These are phyloP conservation scores for Pythium phragmiticola DNA, from an alignment of 352 stramenopile genomes.

Conservation along the genomic window DNA sequence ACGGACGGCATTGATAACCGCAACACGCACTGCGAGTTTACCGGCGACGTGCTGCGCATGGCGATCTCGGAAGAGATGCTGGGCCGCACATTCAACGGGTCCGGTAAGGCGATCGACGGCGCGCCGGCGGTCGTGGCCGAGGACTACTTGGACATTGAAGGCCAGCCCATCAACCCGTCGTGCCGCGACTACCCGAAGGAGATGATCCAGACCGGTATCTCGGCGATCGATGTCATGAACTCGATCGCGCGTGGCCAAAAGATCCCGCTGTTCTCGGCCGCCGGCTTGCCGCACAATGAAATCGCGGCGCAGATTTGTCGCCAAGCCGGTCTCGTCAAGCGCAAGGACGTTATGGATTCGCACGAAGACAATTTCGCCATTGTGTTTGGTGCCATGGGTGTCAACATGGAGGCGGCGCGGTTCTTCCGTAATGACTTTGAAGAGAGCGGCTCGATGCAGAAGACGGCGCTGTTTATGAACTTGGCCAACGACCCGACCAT, in stretches of 20 bases:
- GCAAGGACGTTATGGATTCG: constrained; percentile 98
- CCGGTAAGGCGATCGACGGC: constrained; percentile 97
- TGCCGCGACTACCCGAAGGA: constrained; percentile 99
- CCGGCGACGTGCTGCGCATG: constrained; percentile 99
- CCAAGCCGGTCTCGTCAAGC: constrained; percentile 97
- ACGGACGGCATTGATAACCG: constrained; percentile 99
- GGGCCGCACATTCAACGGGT: constrained; percentile 96
- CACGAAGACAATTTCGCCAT: constrained; percentile 99
- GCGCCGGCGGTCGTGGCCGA: constrained; percentile 97
- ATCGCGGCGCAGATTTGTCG: constrained; percentile 99
- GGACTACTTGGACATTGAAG: constrained; percentile 99
- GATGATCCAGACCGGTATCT: constrained; percentile 99
- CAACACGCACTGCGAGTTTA: constrained; percentile 98
- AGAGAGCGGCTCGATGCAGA: constrained; percentile 97
- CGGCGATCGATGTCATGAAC: constrained; percentile 99
- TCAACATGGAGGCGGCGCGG: constrained; percentile 99
- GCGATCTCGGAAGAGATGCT: constrained; percentile 99
- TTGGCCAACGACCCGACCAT: constrained; percentile 99
- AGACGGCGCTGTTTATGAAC: constrained; percentile 99
- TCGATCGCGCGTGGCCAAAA: constrained; percentile 99
- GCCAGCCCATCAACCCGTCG: constrained; percentile 99
- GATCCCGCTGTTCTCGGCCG: constrained; percentile 99
- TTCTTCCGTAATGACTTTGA: constrained; percentile 98
- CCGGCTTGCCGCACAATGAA: constrained; percentile 98
- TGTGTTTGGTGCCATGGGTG: constrained; percentile 99